Base-by-base conservation (phyloP, 208 protist genomes). In the Trypanosoma avium region DNA sequence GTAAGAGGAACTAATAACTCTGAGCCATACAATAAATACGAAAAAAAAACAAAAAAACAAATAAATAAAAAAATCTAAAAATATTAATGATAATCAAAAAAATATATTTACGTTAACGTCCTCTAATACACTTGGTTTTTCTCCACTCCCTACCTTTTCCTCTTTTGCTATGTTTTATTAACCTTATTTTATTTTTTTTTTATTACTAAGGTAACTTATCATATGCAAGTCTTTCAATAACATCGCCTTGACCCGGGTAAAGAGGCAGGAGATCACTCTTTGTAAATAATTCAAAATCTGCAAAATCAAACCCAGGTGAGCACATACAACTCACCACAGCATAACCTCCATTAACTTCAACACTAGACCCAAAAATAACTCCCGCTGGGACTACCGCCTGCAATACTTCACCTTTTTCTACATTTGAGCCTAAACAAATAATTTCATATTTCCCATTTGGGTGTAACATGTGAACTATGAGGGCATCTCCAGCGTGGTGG, bases 241-340 rank as follows among this genome's bases (percentile, higher is more conserved):
- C 68, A 22, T 22, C 68, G 27, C 75, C 70, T 48, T 80, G 70
- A 36, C 82, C 62, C 15, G 81, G 81, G 65, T 73, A 84, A 15
- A 82, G 22, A 15, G 50, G 29, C 56, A 81, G 66, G 36, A 87
- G 59, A 22, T 84, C 66, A 26, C 47, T 61, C 47, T 82, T 75
- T 32, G 77, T 88, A 59, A 84, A 84, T 4, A 88, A 53, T 35
- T 87, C 77, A 58, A 81, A 84, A 53, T 82, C 75, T 9, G 12
- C 43, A 48, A 61, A 80, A 40, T 79, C 65, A 54, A 84, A 82
- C 0, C 75, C 75, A 29, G 81, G 77, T 21, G 64, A 77, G 24
- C 81, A 75, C 35, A 78, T 50, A 62, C 82, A 88, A 52, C 82
- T 82, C 42, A 88, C 69, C 3, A 84, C 67, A 1, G 75, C 63